Percentiles rank a stretch among this genome's conserved stretches.
phyloP scores from a whole-genome alignment of 23 red algal species.

The Gracilaria gracilis region DNA sequence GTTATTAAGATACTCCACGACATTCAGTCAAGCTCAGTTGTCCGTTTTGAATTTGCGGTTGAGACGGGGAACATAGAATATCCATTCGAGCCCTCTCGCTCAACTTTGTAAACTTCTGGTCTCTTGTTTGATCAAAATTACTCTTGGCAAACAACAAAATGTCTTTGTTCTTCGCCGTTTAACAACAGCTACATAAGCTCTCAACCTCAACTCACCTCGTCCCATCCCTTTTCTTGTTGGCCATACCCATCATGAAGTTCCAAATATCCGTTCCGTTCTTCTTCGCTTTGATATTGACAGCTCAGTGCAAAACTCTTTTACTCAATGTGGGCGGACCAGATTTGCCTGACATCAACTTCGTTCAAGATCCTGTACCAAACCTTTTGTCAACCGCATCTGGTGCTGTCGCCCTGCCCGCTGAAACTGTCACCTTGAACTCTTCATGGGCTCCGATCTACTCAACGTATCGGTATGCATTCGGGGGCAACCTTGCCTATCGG shows the following conservation, averaged over 20 bases:
- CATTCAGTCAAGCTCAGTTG: too few species aligned
- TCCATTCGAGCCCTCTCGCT: too few species aligned
- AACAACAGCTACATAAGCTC: too few species aligned
- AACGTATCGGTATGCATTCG: constrained; percentile 42
- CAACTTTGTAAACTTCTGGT: too few species aligned
- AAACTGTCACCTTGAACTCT: background rate
- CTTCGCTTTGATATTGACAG: background rate
- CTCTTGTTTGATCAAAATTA: too few species aligned
- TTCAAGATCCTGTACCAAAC: background rate
- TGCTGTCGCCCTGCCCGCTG: background rate
- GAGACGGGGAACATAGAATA: too few species aligned
- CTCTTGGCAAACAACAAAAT: too few species aligned
- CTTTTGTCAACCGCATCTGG: constrained; percentile 1
- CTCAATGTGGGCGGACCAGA: constrained; percentile 13
- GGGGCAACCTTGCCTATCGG: constrained; percentile 51
- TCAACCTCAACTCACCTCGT: too few species aligned
- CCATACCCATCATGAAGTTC: background rate
- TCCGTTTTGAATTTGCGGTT: too few species aligned
- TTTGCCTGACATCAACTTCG: background rate
- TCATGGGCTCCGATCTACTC: constrained; percentile 55
- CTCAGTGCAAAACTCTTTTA: background rate
- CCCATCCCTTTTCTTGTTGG: too few species aligned
- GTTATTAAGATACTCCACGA: too few species aligned
- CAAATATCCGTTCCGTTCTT: background rate
- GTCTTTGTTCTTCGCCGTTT: too few species aligned